phyloP scores from a whole-genome alignment of 2,329 filamentous ascomycete species.

The Ceratocystis alfenasii region DNA sequence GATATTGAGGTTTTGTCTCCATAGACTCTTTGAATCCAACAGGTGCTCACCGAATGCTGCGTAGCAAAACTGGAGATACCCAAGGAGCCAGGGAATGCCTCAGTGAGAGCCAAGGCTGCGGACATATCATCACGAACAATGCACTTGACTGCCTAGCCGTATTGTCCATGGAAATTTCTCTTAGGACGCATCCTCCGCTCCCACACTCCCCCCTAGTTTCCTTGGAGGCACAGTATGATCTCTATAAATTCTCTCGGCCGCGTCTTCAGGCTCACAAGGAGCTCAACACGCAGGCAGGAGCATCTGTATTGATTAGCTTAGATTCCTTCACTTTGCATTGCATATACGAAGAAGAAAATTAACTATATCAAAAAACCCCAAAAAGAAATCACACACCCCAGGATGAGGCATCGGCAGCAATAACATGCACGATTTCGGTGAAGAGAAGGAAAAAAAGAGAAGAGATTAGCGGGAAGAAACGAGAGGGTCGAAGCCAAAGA shows the following conservation, averaged over 20 bases:
- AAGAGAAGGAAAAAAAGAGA: background rate
- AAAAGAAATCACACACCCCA: background rate
- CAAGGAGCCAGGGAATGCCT: background rate
- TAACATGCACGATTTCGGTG: background rate
- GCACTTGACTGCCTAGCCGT: background rate
- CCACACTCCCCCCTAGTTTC: background rate
- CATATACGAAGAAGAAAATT: constrained; percentile 1
- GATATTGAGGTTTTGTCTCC: too few relatives aligned
- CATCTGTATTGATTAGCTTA: background rate
- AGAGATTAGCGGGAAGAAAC: background rate
- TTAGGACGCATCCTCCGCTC: background rate
- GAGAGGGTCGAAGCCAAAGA: background rate
- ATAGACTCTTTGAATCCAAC: too few relatives aligned
- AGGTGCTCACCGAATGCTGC: background rate
- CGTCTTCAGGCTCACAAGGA: background rate
- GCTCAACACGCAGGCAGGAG: background rate
- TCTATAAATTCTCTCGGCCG: constrained; percentile 1
- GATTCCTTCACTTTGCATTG: background rate
- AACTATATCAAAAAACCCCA: background rate
- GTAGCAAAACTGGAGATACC: background rate
- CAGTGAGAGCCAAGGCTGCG: background rate
- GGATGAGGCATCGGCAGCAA: background rate
- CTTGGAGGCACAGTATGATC: background rate
- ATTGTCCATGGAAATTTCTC: background rate
- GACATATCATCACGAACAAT: background rate